Evolutionary conservation across 352 stramenopile species (phyloP).

Genomic region (Phytophthora pluvialis): DNA sequence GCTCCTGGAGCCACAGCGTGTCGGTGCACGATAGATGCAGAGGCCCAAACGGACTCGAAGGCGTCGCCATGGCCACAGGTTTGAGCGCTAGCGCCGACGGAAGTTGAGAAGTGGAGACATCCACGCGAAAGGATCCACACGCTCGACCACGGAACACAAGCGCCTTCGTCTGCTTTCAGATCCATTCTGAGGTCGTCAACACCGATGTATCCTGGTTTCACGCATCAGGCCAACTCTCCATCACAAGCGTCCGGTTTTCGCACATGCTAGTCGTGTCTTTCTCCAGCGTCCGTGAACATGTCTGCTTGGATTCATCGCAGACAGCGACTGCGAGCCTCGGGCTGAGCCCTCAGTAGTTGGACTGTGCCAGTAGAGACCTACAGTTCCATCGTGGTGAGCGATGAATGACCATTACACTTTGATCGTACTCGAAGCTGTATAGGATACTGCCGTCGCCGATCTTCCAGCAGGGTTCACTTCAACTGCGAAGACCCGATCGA

Average conservation of each 20-base stretch:
- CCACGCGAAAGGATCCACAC: slow-evolving; percentile 7
- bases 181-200: slow-evolving; percentile 8
- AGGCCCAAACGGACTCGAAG: slow-evolving; percentile 30
- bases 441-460: background rate
- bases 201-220: slow-evolving; percentile 18
- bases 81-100: background rate
- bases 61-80: slow-evolving; percentile 2
- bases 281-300: background rate
- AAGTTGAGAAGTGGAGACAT: slow-evolving; percentile 28
- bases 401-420: background rate
- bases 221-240: slow-evolving; percentile 22
- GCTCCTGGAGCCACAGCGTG: slow-evolving; percentile 26
- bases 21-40: slow-evolving; percentile 29
- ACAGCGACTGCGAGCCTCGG: background rate
- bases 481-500: background rate
- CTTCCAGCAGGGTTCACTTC: slow-evolving; percentile 9
- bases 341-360: too few relatives aligned
- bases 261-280: too few relatives aligned
- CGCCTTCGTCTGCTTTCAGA: slow-evolving; percentile 24
- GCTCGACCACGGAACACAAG: background rate
- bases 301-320: background rate
- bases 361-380: too few relatives aligned
- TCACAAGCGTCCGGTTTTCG: slow-evolving; percentile 14
- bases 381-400: background rate
- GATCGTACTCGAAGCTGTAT: background rate